Base-by-base conservation (phyloP, 306 rosid species). In the Bauhinia variegata region DNA sequence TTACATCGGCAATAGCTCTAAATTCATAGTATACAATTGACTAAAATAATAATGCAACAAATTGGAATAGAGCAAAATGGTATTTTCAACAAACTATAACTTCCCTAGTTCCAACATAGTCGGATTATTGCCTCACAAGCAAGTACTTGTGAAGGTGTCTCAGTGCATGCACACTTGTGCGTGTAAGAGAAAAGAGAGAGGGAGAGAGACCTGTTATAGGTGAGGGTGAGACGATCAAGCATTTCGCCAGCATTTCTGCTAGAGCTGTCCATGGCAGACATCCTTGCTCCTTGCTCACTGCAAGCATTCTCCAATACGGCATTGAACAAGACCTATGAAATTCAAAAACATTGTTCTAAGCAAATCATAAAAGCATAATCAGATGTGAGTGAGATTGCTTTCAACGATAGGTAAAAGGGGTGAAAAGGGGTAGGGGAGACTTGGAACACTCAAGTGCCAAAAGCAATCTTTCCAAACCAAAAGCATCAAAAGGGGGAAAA, bases 191-290 rank as follows among this genome's bases (percentile, higher is more conserved):
- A 60, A 0, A 60, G 54, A 41, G 75, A 42, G 79, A 36, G 67
- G 43, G 70, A 48, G 34, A 72, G 51, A 72, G 76, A 92, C 99
- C 96, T 88, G 79, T 93, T 90, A 74, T 93, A 93, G 33, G 92
- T 80, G 65, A 93, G 95, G 67, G 99, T 93, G 71, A 93, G 97
- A 65, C 99, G 99, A 68, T 90, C 99, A 78, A 93, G 99, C 97
- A 93, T 93, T 0, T 93, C 99, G 30, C 99, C 99, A 0, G 99
- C 99, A 75, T 93, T 93, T 83, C 99, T 93, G 88, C 99, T 93
- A 48, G 99, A 90, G 77, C 99, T 90, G 78, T 93, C 99, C 99
- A 93, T 90, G 55, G 99, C 99, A 65, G 99, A 93, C 99, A 93
- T 90, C 75, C 99, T 86, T 19, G 99, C 99, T 63, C 99, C 99